These are phyloP conservation scores for Blumeria hordei DNA, from an alignment of 2,329 filamentous ascomycete genomes.

Conservation along the genomic window DNA sequence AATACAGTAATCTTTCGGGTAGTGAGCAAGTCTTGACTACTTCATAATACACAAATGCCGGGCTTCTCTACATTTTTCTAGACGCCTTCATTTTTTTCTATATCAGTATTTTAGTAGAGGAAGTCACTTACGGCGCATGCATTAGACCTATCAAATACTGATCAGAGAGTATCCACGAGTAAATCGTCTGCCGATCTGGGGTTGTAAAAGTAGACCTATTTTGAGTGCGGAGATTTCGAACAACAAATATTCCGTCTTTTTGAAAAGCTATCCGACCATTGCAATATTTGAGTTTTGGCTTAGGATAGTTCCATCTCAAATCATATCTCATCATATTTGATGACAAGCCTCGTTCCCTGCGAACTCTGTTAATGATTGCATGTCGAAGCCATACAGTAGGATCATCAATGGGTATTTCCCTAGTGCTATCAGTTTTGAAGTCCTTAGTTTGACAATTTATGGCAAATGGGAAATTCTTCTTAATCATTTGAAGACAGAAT, in stretches of 20 bases:
- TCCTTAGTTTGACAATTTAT: background rate
- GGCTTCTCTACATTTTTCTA: too few species aligned
- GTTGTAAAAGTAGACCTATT: background rate
- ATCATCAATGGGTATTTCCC: background rate
- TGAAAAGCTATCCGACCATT: slow-evolving; percentile 8
- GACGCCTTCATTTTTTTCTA: background rate
- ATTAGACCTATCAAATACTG: slow-evolving; percentile 5
- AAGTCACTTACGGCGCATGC: slow-evolving; percentile 2
- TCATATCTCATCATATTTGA: slow-evolving; percentile 2
- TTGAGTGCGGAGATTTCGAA: slow-evolving; percentile 5
- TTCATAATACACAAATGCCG: too few species aligned
- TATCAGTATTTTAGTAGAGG: background rate
- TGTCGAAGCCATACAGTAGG: slow-evolving; percentile 3
- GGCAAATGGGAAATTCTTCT: slow-evolving; percentile 5
- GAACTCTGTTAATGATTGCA: background rate
- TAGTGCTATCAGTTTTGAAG: background rate
- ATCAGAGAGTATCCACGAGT: slow-evolving; percentile 7
- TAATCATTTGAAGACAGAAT: slow-evolving; percentile 5
- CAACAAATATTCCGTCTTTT: slow-evolving; percentile 2
- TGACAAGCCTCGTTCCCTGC: slow-evolving; percentile 3
- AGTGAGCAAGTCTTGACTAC: too few species aligned
- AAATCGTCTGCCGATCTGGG: slow-evolving; percentile 3
- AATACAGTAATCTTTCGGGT: too few species aligned
- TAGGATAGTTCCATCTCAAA: background rate
- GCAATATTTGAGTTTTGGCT: slow-evolving; percentile 5